phyloP scores from a whole-genome alignment of 2,329 filamentous ascomycete genomes.

The Sphaerulina musiva region DNA sequence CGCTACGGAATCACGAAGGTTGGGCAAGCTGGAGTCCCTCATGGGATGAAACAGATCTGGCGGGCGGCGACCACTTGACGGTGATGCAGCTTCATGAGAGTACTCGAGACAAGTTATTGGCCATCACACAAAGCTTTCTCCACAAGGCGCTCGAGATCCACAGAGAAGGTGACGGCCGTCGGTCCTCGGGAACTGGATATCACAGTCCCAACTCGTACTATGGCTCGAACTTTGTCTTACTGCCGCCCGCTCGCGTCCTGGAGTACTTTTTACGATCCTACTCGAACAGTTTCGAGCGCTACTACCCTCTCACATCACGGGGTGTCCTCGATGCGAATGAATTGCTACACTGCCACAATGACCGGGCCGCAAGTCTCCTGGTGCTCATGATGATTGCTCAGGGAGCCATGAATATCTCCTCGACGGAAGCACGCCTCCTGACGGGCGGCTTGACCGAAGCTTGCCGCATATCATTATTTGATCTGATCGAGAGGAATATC shows the following conservation, averaged over 20 bases:
- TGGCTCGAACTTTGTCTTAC: slow-evolving; percentile 56
- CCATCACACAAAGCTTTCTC: slow-evolving; percentile 63
- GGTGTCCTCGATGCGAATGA: slow-evolving; percentile 60
- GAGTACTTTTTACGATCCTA: slow-evolving; percentile 63
- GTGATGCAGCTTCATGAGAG: slow-evolving; percentile 47
- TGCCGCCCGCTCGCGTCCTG: slow-evolving; percentile 59
- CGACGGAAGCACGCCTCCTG: slow-evolving; percentile 58
- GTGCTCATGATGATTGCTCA: slow-evolving; percentile 67
- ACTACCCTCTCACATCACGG: slow-evolving; percentile 57
- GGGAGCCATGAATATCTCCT: slow-evolving; percentile 60
- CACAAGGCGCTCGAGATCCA: slow-evolving; percentile 66
- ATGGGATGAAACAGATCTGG: slow-evolving; percentile 45
- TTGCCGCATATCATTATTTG: slow-evolving; percentile 64
- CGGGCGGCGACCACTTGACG: slow-evolving; percentile 42
- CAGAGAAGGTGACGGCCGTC: slow-evolving; percentile 37
- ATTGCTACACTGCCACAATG: slow-evolving; percentile 56
- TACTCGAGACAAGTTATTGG: slow-evolving; percentile 63
- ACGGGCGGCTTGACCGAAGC: slow-evolving; percentile 63
- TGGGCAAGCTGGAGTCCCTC: slow-evolving; percentile 49
- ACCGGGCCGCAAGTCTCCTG: slow-evolving; percentile 58
- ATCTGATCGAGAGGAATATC: slow-evolving; percentile 65
- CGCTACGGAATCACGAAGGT: slow-evolving; percentile 45
- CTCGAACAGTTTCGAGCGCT: slow-evolving; percentile 59
- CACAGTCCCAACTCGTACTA: slow-evolving; percentile 45
- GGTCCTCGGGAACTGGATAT: slow-evolving; percentile 15